phyloP scores from a whole-genome alignment of 495 filamentous ascomycete species.

The Tuber melanosporum region DNA sequence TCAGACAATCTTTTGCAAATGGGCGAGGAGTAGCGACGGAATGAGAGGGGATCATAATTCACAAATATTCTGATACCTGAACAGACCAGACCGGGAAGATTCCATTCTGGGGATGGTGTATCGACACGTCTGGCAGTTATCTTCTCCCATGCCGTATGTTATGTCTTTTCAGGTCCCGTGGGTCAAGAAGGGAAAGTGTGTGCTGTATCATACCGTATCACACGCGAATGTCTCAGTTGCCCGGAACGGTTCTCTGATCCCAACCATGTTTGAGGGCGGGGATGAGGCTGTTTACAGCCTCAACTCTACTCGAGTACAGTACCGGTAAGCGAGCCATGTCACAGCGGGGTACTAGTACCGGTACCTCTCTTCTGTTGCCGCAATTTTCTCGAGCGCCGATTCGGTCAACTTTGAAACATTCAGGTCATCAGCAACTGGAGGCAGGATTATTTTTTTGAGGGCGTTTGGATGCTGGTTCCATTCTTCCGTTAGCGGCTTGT shows the following conservation, averaged over 20 bases:
- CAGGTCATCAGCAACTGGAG: background rate
- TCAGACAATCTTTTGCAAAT: background rate
- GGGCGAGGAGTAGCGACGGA: background rate
- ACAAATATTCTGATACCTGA: background rate
- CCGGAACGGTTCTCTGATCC: background rate
- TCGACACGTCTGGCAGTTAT: background rate
- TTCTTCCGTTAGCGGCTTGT: conserved; percentile 19
- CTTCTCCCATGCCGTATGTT: background rate
- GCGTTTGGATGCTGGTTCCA: conserved; percentile 7
- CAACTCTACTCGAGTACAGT: background rate
- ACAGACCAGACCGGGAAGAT: background rate
- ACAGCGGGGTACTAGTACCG: background rate
- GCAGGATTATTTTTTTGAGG: background rate
- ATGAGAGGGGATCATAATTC: background rate
- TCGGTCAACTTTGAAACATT: background rate
- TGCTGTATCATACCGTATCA: background rate
- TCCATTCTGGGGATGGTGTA: background rate
- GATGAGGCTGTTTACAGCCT: conserved; percentile 1
- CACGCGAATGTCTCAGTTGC: background rate
- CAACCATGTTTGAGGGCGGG: conserved; percentile 1
- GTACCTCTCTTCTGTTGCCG: background rate
- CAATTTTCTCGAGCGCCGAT: background rate
- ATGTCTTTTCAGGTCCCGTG: background rate
- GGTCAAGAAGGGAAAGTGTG: background rate
- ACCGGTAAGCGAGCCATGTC: background rate